Conservation (phyloP, 139 green algal genomes). For the Chlamydomonas incerta region DNA sequence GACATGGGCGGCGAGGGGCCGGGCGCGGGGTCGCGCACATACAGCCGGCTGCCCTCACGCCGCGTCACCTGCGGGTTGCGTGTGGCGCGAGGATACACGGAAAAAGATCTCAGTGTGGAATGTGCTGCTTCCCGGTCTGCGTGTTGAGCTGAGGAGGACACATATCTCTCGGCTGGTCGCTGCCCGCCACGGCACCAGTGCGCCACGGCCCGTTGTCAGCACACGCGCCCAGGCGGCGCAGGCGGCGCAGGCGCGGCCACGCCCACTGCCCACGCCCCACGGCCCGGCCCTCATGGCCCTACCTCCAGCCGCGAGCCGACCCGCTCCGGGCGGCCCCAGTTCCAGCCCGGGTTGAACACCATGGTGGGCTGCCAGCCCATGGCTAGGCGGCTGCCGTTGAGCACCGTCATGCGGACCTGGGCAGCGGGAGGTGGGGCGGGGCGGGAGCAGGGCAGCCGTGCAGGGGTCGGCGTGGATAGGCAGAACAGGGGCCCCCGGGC, state of each 20-base stretch:
- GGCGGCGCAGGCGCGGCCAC: no score
- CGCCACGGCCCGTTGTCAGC: no score
- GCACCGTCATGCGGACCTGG: conserved; percentile 28
- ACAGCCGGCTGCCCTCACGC: conserved; percentile 33
- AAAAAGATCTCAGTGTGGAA: no score
- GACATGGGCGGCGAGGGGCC: conserved; percentile 22
- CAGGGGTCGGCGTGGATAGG: no score
- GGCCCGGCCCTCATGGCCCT: background rate
- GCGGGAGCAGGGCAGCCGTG: no score
- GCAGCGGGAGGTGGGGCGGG: background rate
- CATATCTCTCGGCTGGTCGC: no score
- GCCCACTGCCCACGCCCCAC: background rate
- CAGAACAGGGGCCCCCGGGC: no score
- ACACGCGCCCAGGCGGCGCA: background rate
- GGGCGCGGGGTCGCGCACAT: conserved; percentile 2
- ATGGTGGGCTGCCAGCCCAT: conserved; percentile 24
- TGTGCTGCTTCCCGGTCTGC: no score
- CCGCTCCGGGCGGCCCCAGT: conserved; percentile 18
- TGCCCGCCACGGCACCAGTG: no score
- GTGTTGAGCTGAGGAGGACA: no score
- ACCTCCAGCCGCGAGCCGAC: conserved; percentile 17
- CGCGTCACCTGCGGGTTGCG: conserved; percentile 12
- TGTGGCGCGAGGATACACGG: no score
- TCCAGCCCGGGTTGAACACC: conserved; percentile 31
- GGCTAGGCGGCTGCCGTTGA: conserved; percentile 28